Percentiles rank a stretch among this genome's conserved stretches.
Evolutionary conservation across 1,284 basidiomycete genomes (phyloP).

Genomic region (Heterobasidion annosum): DNA sequence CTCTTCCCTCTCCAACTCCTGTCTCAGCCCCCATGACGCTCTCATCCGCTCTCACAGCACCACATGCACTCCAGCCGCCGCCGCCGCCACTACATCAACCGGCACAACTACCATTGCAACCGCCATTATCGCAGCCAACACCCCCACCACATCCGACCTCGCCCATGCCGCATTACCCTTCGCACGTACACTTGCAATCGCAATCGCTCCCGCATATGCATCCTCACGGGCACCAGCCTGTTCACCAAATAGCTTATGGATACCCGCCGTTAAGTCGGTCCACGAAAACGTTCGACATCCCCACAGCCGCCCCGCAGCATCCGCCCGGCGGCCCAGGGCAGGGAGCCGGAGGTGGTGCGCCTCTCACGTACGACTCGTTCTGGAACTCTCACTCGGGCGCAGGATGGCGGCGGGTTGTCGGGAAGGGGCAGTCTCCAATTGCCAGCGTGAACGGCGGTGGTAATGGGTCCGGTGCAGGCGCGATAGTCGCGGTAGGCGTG

Average conservation of each 20-base stretch:
- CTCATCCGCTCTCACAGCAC: background rate
- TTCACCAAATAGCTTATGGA: background rate
- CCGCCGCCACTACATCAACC: background rate
- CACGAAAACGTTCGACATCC: conserved; percentile 11
- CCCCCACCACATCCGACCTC: background rate
- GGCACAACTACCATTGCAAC: background rate
- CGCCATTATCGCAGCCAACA: background rate
- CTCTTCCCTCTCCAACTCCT: background rate
- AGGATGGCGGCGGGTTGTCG: conserved; percentile 7
- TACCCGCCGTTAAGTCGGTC: background rate
- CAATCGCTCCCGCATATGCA: conserved; percentile 9
- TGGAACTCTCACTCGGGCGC: conserved; percentile 44
- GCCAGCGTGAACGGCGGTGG: background rate
- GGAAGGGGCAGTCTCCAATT: background rate
- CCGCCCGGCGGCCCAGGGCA: background rate
- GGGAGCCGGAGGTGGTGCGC: background rate
- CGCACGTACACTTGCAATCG: background rate
- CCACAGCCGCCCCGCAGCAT: conserved; percentile 8
- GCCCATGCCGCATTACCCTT: background rate
- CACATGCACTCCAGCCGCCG: background rate
- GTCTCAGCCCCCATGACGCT: background rate
- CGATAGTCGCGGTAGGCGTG: background rate
- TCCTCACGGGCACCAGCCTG: background rate
- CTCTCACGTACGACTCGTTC: conserved; percentile 56
- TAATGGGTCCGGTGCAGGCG: background rate